phyloP scores from a whole-genome alignment of 1,284 basidiomycete species.

The Irpex sp. region DNA sequence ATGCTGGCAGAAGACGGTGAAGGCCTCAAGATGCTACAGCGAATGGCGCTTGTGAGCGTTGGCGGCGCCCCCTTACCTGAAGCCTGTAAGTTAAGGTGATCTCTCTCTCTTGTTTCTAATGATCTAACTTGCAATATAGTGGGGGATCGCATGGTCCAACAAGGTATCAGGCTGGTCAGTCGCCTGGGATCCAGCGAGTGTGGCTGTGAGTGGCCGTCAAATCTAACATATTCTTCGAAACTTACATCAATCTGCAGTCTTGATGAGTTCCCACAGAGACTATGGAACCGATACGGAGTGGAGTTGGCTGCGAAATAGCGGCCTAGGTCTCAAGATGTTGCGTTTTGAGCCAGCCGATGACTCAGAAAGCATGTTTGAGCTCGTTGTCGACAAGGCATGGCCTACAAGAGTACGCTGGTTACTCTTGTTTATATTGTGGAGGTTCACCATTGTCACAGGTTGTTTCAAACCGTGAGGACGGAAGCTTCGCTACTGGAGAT shows the following conservation, averaged over 20 bases:
- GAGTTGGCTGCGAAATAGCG: constrained; percentile 17
- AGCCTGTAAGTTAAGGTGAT: not conserved
- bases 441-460: not conserved
- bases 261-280: constrained; percentile 20
- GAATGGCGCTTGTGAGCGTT: constrained; percentile 18
- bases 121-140: constrained; percentile 6
- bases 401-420: constrained; percentile 12
- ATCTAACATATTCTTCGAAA: not conserved
- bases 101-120: not conserved
- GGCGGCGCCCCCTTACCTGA: constrained; percentile 19
- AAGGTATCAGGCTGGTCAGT: constrained; percentile 17
- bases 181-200: constrained; percentile 21
- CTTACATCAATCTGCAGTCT: constrained; percentile 7
- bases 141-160: constrained; percentile 17
- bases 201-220: constrained; percentile 13
- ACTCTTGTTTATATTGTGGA: not conserved
- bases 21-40: constrained; percentile 17
- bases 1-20: constrained; percentile 14
- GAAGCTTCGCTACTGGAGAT: constrained; percentile 18
- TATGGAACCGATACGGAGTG: constrained; percentile 16
- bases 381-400: constrained; percentile 16
- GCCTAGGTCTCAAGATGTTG: constrained; percentile 5
- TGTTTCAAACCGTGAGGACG: constrained; percentile 15
- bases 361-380: constrained; percentile 9
- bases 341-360: constrained; percentile 13